Percentiles rank a stretch among this genome's conserved stretches.
Evolutionary conservation across 208 protist genomes (phyloP).

Genomic region (Sergeia podlipaevii): DNA sequence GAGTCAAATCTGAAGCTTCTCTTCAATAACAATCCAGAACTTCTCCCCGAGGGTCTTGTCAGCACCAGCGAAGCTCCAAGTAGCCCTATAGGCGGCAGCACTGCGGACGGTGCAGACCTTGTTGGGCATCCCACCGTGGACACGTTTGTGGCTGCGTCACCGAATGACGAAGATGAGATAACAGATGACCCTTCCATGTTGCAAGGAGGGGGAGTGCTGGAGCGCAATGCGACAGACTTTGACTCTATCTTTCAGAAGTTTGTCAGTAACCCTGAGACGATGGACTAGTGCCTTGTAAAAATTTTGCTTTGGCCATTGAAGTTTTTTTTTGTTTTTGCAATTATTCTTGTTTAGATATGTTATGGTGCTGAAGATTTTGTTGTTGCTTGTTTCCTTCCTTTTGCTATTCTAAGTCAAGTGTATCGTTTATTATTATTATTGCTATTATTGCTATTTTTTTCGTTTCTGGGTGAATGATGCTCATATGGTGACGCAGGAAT

Average conservation of each 20-base stretch:
- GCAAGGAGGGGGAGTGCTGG: constrained; percentile 4
- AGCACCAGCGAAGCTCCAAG: too few relatives aligned
- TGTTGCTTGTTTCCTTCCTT: too few relatives aligned
- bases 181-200: constrained; percentile 4
- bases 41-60: too few relatives aligned
- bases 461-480: too few relatives aligned
- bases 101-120: background rate
- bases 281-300: background rate
- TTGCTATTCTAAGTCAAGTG: too few relatives aligned
- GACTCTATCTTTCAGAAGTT: constrained; percentile 50
- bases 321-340: constrained; percentile 7
- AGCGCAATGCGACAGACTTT: constrained; percentile 39
- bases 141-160: constrained; percentile 16
- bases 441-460: too few relatives aligned
- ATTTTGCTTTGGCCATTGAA: constrained; percentile 3
- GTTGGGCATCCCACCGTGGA: background rate
- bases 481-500: too few relatives aligned
- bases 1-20: too few relatives aligned
- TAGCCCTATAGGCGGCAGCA: too few relatives aligned
- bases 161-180: background rate
- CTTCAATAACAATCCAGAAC: too few relatives aligned
- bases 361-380: background rate
- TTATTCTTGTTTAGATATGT: background rate
- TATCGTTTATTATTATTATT: too few relatives aligned
- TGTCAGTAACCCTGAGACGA: constrained; percentile 17